Evolutionary conservation across 1,139 yeast species (phyloP).

Genomic region (Magnusiomyces tetraspermus): DNA sequence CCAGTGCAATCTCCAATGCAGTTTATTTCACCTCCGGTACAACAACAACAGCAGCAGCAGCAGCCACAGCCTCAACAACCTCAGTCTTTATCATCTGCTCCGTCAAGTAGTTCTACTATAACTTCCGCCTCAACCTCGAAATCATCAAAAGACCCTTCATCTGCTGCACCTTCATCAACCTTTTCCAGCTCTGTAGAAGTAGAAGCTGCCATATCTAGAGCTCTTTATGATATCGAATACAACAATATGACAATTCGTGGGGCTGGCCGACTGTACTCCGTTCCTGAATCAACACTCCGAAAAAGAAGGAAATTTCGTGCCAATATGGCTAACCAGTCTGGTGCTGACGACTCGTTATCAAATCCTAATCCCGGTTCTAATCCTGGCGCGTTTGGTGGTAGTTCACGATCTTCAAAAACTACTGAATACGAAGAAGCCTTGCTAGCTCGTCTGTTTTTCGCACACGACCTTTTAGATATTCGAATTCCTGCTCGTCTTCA

Average conservation of each 20-base stretch:
- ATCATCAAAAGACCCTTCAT: background rate
- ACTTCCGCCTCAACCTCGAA: background rate
- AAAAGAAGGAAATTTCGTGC: constrained; percentile 3
- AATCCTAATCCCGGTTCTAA: background rate
- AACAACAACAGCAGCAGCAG: background rate
- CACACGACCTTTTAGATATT: background rate
- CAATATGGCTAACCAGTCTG: background rate
- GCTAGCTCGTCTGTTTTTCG: background rate
- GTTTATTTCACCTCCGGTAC: background rate
- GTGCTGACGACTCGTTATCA: background rate
- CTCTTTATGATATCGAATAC: constrained; percentile 5
- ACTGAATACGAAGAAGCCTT: constrained; percentile 1
- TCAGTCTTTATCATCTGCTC: background rate
- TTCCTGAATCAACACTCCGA: constrained; percentile 6
- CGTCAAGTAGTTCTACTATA: background rate
- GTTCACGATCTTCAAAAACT: background rate
- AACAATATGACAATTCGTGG: constrained; percentile 7
- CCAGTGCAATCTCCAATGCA: background rate
- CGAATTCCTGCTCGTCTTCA: background rate
- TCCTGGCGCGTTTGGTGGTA: background rate
- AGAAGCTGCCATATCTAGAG: background rate
- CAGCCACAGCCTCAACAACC: background rate
- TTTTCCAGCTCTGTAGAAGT: background rate
- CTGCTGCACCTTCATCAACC: background rate
- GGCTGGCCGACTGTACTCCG: background rate